phyloP scores from a whole-genome alignment of 2,329 filamentous ascomycete genomes.

The Ascochyta koolunga region DNA sequence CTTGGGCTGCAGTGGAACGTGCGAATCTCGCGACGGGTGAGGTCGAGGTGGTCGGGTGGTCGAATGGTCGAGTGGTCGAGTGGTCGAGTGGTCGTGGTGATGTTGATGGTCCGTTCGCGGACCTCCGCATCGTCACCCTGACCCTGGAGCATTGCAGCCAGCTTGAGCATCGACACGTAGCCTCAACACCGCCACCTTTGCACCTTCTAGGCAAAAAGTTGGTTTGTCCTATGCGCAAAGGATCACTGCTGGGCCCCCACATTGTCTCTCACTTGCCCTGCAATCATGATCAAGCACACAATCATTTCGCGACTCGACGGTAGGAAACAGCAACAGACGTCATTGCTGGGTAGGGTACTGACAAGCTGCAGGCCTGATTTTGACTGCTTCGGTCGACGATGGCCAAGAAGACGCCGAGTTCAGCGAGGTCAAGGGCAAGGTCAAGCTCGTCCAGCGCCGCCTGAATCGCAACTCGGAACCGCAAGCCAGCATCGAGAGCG shows the following conservation, averaged over 20 bases:
- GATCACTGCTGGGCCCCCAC: not conserved
- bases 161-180: constrained; percentile 38
- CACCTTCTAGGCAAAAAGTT: constrained; percentile 1
- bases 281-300: constrained; percentile 82
- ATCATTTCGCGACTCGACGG: constrained; percentile 94
- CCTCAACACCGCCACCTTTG: constrained; percentile 24
- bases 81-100: not conserved
- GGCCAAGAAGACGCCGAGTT: constrained; percentile 74
- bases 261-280: not conserved
- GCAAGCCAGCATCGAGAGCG: constrained; percentile 90
- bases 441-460: constrained; percentile 87
- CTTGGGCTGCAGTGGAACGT: too few species aligned
- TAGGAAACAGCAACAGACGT: constrained; percentile 44
- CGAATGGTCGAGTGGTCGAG: not conserved
- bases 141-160: constrained; percentile 9
- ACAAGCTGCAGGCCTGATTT: constrained; percentile 74
- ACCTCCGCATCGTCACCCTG: constrained; percentile 32
- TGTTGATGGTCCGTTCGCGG: constrained; percentile 26
- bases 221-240: not conserved
- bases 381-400: constrained; percentile 94
- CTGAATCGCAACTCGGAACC: constrained; percentile 87
- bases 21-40: not conserved
- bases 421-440: constrained; percentile 85
- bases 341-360: constrained; percentile 21
- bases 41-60: constrained; percentile 1